Conservation (phyloP, 805 yeast species). For the Candida ipomoeae region DNA sequence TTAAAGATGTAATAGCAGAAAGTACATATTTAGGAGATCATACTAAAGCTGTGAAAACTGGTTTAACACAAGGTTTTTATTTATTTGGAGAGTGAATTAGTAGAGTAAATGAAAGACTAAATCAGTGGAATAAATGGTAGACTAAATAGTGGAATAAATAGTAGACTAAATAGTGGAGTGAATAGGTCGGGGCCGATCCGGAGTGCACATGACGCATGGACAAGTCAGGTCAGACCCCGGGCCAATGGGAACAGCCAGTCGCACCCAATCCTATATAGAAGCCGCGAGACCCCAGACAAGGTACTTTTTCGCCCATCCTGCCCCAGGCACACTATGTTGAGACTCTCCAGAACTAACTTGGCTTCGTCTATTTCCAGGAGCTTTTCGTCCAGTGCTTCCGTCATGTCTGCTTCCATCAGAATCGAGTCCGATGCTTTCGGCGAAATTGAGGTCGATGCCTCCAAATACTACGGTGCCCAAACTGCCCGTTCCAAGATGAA, state of each 20-base stretch:
- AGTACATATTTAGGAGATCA: no score
- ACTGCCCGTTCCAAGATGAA: slow-evolving; percentile 90
- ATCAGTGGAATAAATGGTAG: no score
- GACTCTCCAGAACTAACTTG: slow-evolving; percentile 13
- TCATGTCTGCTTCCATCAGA: slow-evolving; percentile 42
- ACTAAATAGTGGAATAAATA: no score
- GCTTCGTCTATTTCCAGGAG: slow-evolving; percentile 19
- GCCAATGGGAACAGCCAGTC: slow-evolving; percentile 3
- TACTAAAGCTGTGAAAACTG: no score
- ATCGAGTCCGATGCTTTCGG: slow-evolving; percentile 96
- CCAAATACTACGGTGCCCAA: slow-evolving; percentile 97
- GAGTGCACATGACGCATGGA: no score
- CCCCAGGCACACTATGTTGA: slow-evolving; percentile 14
- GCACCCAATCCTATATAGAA: slow-evolving; percentile 10
- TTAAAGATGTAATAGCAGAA: no score
- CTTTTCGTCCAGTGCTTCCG: slow-evolving; percentile 26
- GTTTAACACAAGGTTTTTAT: no score
- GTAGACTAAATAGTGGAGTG: no score
- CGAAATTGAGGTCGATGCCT: slow-evolving; percentile 82
- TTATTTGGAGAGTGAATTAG: no score
- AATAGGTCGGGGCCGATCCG: no score
- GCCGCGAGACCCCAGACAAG: slow-evolving; percentile 2
- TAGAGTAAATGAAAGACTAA: no score
- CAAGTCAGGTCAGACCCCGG: slow-evolving; percentile 2
- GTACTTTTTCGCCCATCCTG: slow-evolving; percentile 2